Evolutionary conservation across 176 grass and related monocot genomes (phyloP).

Genomic region (Musa schizocarpa): DNA sequence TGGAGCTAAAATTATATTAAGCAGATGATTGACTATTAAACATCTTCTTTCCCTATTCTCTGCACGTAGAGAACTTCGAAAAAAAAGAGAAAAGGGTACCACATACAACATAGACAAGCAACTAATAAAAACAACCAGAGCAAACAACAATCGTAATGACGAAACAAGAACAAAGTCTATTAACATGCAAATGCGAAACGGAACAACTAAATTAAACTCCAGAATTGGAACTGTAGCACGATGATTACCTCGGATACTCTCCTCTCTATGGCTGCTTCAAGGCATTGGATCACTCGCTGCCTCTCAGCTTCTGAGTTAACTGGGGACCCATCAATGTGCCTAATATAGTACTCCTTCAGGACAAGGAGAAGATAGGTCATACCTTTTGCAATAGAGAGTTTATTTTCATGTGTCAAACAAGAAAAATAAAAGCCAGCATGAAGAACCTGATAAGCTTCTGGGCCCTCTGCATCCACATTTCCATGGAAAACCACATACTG

Average conservation of each 20-base stretch:
- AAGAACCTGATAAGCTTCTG: slow-evolving; percentile 64
- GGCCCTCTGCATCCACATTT: slow-evolving; percentile 49
- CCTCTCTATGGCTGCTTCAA: slow-evolving; percentile 68
- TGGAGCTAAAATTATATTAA: too few relatives aligned
- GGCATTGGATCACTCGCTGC: slow-evolving; percentile 58
- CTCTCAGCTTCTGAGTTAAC: slow-evolving; percentile 64
- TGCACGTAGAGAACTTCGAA: too few relatives aligned
- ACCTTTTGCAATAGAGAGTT: background rate
- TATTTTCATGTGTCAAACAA: background rate
- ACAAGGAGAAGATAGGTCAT: background rate
- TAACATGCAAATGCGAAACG: background rate
- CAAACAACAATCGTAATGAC: background rate
- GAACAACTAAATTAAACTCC: background rate
- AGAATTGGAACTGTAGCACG: slow-evolving; percentile 1
- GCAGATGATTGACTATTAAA: too few relatives aligned
- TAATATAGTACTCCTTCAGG: slow-evolving; percentile 73
- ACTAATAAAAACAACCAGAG: background rate
- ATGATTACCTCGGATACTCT: slow-evolving; percentile 66
- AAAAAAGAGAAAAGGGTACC: too few relatives aligned
- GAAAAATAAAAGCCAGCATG: slow-evolving; percentile 6
- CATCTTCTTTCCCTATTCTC: too few relatives aligned
- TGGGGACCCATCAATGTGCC: slow-evolving; percentile 58
- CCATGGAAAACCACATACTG: slow-evolving; percentile 77
- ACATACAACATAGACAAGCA: too few relatives aligned
- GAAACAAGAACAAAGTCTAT: background rate